Evolutionary conservation across 768 basidiomycete species (phyloP).

Genomic region (Russula lepida): DNA sequence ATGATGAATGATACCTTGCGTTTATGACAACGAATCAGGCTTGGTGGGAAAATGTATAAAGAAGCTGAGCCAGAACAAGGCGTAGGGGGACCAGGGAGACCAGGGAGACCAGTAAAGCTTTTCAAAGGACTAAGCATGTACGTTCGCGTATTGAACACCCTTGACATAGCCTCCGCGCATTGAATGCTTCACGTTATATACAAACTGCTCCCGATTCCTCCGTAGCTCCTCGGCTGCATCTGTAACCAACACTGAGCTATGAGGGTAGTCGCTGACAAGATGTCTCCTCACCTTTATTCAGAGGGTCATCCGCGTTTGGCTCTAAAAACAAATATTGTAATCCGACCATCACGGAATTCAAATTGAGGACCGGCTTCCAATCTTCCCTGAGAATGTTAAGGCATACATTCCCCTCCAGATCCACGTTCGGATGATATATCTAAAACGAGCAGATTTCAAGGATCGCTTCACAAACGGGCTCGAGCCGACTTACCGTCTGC

Average conservation of each 20-base stretch:
- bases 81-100: not conserved
- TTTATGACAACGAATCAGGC: not conserved
- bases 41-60: not conserved
- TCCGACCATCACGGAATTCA: slow-evolving; percentile 98
- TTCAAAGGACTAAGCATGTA: slow-evolving; percentile 37
- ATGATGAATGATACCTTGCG: not conserved
- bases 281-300: slow-evolving; percentile 86
- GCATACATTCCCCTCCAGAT: slow-evolving; percentile 97
- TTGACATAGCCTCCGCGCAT: slow-evolving; percentile 79
- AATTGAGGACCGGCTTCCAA: slow-evolving; percentile 98
- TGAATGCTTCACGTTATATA: slow-evolving; percentile 75
- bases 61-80: not conserved
- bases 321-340: slow-evolving; percentile 97
- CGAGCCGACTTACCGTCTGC: slow-evolving; percentile 58
- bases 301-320: slow-evolving; percentile 95
- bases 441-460: slow-evolving; percentile 27
- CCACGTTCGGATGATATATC: slow-evolving; percentile 99
- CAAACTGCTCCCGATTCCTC: slow-evolving; percentile 77
- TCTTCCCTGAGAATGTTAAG: slow-evolving; percentile 97
- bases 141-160: slow-evolving; percentile 72
- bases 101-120: not conserved
- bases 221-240: slow-evolving; percentile 95
- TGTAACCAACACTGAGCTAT: slow-evolving; percentile 30
- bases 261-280: not conserved
- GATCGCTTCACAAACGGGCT: not conserved